Conservation (phyloP, 139 green algal species). For the Eudorina sp. region DNA sequence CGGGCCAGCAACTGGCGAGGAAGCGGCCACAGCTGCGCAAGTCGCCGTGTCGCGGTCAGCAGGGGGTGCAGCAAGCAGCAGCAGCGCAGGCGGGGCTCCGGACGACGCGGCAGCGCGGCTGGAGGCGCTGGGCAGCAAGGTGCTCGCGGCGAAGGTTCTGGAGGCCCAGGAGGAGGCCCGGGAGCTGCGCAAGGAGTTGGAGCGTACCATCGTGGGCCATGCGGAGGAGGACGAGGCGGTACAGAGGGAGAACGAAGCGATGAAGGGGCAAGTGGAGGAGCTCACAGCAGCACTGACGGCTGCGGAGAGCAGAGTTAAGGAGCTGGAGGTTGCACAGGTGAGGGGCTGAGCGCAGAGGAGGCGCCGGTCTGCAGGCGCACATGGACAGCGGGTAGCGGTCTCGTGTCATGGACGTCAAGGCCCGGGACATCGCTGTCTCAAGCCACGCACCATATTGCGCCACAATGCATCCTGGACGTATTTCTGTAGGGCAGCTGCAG, state of each 20-base stretch:
- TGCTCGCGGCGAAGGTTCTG: slow-evolving; percentile 21
- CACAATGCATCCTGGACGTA: too few species aligned
- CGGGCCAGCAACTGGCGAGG: too few species aligned
- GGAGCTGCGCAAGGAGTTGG: slow-evolving; percentile 34
- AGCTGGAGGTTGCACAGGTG: slow-evolving; percentile 25
- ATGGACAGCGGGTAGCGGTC: too few species aligned
- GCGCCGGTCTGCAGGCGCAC: too few species aligned
- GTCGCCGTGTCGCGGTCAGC: neutral
- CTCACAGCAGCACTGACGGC: neutral
- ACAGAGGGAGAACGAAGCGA: neutral
- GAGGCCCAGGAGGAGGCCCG: neutral
- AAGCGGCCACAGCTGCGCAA: neutral
- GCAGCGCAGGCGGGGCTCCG: neutral
- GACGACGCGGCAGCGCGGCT: neutral
- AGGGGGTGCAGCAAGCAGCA: too few species aligned
- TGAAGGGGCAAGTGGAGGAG: neutral
- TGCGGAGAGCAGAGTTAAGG: neutral
- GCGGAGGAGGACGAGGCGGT: neutral
- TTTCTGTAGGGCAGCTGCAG: too few species aligned
- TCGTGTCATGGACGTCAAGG: too few species aligned
- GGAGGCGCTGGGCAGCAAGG: slow-evolving; percentile 27
- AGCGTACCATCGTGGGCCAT: slow-evolving; percentile 24
- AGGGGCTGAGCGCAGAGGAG: too few species aligned
- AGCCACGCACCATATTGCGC: too few species aligned
- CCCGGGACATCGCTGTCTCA: too few species aligned